Evolutionary conservation across 1,139 yeast genomes (phyloP).

Genomic region (Kodamaea derodonti): DNA sequence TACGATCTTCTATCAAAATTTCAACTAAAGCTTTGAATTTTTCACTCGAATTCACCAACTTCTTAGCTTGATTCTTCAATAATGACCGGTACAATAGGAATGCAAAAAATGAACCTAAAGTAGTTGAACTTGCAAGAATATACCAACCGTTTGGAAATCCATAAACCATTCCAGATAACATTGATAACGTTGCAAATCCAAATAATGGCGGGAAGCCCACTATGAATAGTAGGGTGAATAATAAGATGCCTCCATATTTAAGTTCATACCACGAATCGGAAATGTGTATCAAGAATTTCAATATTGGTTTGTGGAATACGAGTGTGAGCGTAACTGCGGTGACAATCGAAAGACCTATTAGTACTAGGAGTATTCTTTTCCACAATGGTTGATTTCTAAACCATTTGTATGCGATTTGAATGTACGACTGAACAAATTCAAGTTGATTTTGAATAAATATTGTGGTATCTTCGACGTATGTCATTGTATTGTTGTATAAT

Average conservation of each 20-base stretch:
- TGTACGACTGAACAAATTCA: no score
- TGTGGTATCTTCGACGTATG: no score
- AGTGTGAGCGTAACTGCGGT: constrained; percentile 27
- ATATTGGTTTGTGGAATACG: constrained; percentile 46
- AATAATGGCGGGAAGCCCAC: constrained; percentile 79
- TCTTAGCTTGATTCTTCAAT: constrained; percentile 51
- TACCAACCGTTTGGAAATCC: constrained; percentile 83
- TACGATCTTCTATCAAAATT: constrained; percentile 54
- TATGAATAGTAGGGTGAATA: constrained; percentile 42
- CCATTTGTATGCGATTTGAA: no score
- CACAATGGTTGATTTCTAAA: constrained; percentile 8
- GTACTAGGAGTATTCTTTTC: constrained; percentile 7
- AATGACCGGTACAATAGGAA: constrained; percentile 64
- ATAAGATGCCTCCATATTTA: constrained; percentile 48
- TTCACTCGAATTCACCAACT: constrained; percentile 49
- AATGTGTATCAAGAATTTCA: constrained; percentile 38
- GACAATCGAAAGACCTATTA: constrained; percentile 12
- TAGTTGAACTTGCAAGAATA: constrained; percentile 63
- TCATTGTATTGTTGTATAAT: no score
- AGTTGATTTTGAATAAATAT: no score
- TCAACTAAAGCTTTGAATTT: constrained; percentile 71
- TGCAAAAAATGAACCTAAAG: constrained; percentile 68
- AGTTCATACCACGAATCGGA: constrained; percentile 43
- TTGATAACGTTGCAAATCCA: constrained; percentile 73
- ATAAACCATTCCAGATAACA: constrained; percentile 74